A percentile compares a stretch with the other conserved stretches of the same genome.
phyloP scores from a whole-genome alignment of 1,284 basidiomycete genomes.

The Fistulinella cinereoalba region DNA sequence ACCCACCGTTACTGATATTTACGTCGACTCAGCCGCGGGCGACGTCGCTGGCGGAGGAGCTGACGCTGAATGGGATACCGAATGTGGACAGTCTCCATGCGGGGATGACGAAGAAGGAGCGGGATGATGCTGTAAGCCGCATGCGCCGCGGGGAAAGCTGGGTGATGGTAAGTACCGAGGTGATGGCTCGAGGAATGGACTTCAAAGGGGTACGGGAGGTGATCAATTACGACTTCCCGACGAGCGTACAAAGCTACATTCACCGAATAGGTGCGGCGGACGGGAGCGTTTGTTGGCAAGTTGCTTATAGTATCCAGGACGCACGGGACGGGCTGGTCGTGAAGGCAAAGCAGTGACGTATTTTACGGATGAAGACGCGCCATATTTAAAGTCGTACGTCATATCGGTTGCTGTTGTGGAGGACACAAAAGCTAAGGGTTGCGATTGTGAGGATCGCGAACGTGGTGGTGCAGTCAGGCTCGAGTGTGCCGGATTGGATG shows the following conservation, averaged over 20 bases:
- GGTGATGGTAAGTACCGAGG: conserved; percentile 92
- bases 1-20: conserved; percentile 91
- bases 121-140: conserved; percentile 80
- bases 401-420: conserved; percentile 5
- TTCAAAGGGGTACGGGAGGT: conserved; percentile 95
- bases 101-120: conserved; percentile 81
- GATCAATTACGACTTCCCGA: conserved; percentile 96
- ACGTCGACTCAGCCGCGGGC: conserved; percentile 92
- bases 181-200: conserved; percentile 96
- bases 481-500: conserved; percentile 89
- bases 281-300: not conserved
- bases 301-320: conserved; percentile 46
- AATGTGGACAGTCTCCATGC: conserved; percentile 93
- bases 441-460: conserved; percentile 76
- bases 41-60: conserved; percentile 84
- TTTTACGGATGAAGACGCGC: conserved; percentile 92
- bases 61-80: conserved; percentile 78
- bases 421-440: conserved; percentile 9
- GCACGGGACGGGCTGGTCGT: conserved; percentile 91
- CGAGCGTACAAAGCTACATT: conserved; percentile 90
- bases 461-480: conserved; percentile 88
- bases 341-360: conserved; percentile 93
- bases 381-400: conserved; percentile 84
- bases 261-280: conserved; percentile 77
- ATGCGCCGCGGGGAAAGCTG: conserved; percentile 89